Conservation (phyloP, 2,329 filamentous ascomycete genomes). For the Hymenoscyphus linearis region DNA sequence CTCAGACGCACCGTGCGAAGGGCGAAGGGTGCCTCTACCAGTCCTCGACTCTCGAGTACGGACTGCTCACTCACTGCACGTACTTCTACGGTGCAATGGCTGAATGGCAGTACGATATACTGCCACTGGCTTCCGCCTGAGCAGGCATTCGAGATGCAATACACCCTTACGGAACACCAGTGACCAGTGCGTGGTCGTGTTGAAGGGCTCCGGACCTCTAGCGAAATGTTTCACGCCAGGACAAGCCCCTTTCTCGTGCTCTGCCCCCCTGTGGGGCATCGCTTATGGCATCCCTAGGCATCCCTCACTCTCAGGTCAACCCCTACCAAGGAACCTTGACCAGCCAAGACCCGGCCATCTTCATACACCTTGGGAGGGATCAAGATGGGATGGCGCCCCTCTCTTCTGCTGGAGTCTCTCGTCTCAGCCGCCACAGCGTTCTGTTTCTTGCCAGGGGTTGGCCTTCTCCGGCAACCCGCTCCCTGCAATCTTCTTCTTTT, state of each 20-base stretch:
- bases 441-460: slow-evolving; percentile 10
- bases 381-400: not conserved
- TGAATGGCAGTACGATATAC: not conserved
- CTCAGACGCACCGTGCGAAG: not conserved
- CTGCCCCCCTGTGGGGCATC: not conserved
- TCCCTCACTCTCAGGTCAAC: not conserved
- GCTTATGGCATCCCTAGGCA: not conserved
- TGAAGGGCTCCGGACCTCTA: not conserved
- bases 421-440: slow-evolving; percentile 26
- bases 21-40: not conserved
- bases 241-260: not conserved
- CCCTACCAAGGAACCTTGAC: not conserved
- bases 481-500: slow-evolving; percentile 17
- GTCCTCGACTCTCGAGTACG: not conserved
- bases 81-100: too few relatives aligned
- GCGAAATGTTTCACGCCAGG: not conserved
- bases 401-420: not conserved
- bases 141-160: not conserved
- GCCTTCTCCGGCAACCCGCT: not conserved
- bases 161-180: not conserved
- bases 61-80: not conserved
- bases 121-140: not conserved
- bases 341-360: not conserved
- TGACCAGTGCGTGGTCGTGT: not conserved
- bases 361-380: not conserved